phyloP scores from a whole-genome alignment of 1,139 yeast genomes.

The Suhomyces choctaworum region DNA sequence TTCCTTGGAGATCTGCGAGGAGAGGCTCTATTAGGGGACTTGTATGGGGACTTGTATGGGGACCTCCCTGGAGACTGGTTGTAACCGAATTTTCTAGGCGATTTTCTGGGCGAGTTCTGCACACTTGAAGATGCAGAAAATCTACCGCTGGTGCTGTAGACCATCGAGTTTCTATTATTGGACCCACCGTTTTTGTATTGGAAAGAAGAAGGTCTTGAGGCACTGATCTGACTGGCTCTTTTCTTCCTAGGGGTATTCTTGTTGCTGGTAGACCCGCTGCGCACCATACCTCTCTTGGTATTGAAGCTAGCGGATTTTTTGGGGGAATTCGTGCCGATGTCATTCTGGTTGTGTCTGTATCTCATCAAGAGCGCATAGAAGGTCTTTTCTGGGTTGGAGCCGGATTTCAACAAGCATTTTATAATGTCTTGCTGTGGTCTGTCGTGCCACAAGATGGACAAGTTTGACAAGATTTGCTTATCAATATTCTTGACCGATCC shows the following conservation, averaged over 20 bases:
- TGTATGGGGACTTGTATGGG: slow-evolving; percentile 15
- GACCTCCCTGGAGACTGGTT: slow-evolving; percentile 27
- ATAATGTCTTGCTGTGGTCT: slow-evolving; percentile 58
- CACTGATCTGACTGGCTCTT: slow-evolving; percentile 19
- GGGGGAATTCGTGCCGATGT: slow-evolving; percentile 18
- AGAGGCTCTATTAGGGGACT: slow-evolving; percentile 20
- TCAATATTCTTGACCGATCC: slow-evolving; percentile 56
- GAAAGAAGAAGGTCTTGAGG: slow-evolving; percentile 22
- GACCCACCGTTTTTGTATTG: slow-evolving; percentile 19
- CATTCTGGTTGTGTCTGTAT: slow-evolving; percentile 50
- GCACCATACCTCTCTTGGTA: slow-evolving; percentile 23
- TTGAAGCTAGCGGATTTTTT: slow-evolving; percentile 21
- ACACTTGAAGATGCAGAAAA: slow-evolving; percentile 36
- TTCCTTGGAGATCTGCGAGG: slow-evolving; percentile 20
- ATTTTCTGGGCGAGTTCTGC: slow-evolving; percentile 33
- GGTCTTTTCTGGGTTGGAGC: slow-evolving; percentile 71
- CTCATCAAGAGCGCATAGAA: slow-evolving; percentile 66
- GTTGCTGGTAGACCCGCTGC: slow-evolving; percentile 19
- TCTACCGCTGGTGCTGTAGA: slow-evolving; percentile 19
- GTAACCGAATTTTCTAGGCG: slow-evolving; percentile 23
- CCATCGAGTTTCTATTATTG: slow-evolving; percentile 24
- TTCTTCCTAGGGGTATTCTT: slow-evolving; percentile 21
- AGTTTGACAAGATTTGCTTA: slow-evolving; percentile 62
- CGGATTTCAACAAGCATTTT: slow-evolving; percentile 52
- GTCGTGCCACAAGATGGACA: slow-evolving; percentile 76